phyloP scores from a whole-genome alignment of 2,329 filamentous ascomycete genomes.

The Calonectria hawksworthii region DNA sequence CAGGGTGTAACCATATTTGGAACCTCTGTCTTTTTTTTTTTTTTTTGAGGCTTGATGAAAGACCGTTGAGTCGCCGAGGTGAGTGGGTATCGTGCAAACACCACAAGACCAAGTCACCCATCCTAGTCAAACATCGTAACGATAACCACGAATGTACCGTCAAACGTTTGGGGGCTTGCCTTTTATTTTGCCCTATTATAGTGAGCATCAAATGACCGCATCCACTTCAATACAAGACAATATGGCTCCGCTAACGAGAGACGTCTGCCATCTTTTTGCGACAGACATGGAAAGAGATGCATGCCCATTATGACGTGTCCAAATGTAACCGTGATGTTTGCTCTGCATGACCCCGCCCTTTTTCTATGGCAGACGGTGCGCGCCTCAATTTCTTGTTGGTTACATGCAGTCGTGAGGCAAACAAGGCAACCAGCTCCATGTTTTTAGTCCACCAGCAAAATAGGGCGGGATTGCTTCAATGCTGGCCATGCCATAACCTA shows the following conservation, averaged over 20 bases:
- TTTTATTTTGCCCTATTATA: neutral
- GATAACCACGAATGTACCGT: neutral
- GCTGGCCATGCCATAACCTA: neutral
- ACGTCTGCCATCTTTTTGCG: neutral
- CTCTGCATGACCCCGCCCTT: neutral
- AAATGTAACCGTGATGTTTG: neutral
- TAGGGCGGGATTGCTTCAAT: slow-evolving; percentile 16
- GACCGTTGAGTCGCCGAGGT: neutral
- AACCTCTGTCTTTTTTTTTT: too few species aligned
- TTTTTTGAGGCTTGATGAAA: neutral
- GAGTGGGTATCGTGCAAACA: neutral
- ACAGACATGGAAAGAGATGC: neutral
- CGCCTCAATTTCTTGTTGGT: neutral
- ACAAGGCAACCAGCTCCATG: neutral
- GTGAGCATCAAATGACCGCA: too few species aligned
- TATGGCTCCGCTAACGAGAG: neutral
- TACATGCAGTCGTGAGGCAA: slow-evolving; percentile 21
- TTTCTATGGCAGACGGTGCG: neutral
- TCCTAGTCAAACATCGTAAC: neutral
- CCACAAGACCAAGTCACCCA: neutral
- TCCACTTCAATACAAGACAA: neutral
- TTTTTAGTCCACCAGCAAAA: slow-evolving; percentile 17
- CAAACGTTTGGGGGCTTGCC: neutral
- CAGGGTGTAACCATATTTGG: neutral
- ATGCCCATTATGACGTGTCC: neutral